Evolutionary conservation across 306 rosid species (phyloP), one percentile per base, ranked within the genome.

Genomic region (Quercus bicolor): DNA sequence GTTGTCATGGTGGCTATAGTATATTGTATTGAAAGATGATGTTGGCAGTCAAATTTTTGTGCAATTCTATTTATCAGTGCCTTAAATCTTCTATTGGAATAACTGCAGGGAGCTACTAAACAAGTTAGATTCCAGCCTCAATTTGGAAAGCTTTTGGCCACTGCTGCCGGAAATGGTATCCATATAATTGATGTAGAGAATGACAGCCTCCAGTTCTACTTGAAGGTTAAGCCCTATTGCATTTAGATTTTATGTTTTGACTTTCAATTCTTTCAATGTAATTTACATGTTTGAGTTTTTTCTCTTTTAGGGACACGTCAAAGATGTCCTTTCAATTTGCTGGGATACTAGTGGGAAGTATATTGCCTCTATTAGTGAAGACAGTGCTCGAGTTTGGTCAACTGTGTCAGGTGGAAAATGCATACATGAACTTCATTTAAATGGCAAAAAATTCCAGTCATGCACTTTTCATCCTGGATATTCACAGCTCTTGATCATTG

Each of bases 351-450:
- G 72, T 68, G 93, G 93, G 73, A 78, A 76, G 75, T 84, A 73
- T 68, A n/a, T 91, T 74, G 93, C 87, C 66, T 86, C 93, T 5
- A 87, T 91, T 12, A 83, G 92, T 31, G 92, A 87, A 87, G 90
- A 91, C 52, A 65, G 84, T 21, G 88, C 90, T 18, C 85, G 89
- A 33, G 26, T 89, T 29, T 91, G 93, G 97, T 84, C 86, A 5
- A 15, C 31, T 14, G 37, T 28, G 10, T 60, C 86, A 34, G 85
- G 83, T 0, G 88, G 88, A 71, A 74, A 89, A 76, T 87, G 90
- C 81, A 75, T 86, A 72, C 69, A 71, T 71, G 88, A 83, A 75
- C 70, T 91, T 54, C 76, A 33, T 45, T 85, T 90, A 62, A 75
- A 57, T 51, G 93, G 90, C 56, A 87, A 89, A 79, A 85, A 56